These are phyloP conservation scores for Talaromyces nanjingensis DNA, from an alignment of 495 filamentous ascomycete species.

Conservation along the genomic window DNA sequence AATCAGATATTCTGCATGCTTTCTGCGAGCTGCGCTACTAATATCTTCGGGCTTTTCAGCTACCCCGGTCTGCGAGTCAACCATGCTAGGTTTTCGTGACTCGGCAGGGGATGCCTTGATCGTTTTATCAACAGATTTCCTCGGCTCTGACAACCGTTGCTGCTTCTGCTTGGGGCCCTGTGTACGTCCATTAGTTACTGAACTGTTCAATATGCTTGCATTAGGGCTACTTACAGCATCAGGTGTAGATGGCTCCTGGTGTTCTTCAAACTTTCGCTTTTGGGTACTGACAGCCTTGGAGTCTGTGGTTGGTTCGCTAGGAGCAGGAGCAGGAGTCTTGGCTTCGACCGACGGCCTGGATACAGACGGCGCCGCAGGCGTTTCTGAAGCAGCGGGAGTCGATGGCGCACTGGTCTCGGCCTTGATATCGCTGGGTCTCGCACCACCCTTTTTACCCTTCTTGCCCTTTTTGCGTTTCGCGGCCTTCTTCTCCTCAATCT, in stretches of 20 bases:
- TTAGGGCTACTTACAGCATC: constrained; percentile 25
- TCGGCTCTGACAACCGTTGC: constrained; percentile 23
- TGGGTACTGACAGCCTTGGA: constrained; percentile 27
- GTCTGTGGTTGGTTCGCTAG: constrained; percentile 25
- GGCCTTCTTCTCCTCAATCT: constrained; percentile 41
- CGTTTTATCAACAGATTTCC: constrained; percentile 13
- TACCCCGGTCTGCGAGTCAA: constrained; percentile 17
- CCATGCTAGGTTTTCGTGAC: constrained; percentile 29
- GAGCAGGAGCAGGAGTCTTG: constrained; percentile 20
- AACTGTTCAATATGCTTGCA: neutral
- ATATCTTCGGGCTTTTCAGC: constrained; percentile 36
- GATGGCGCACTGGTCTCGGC: constrained; percentile 16
- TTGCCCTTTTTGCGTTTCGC: constrained; percentile 41
- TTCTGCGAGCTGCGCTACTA: constrained; percentile 39
- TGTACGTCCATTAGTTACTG: constrained; percentile 10
- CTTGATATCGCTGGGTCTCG: constrained; percentile 32
- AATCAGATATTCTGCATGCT: constrained; percentile 41
- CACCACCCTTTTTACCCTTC: constrained; percentile 31
- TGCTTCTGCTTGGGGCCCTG: constrained; percentile 38
- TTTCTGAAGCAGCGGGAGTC: constrained; percentile 23
- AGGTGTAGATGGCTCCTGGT: constrained; percentile 18
- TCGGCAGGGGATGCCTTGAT: constrained; percentile 14
- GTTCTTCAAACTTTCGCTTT: constrained; percentile 40
- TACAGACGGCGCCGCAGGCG: constrained; percentile 7
- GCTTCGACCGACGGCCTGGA: constrained; percentile 16